Base-by-base conservation (phyloP, 225 moss, liverwort and hornwort genomes). In the Anthoceros angustus region DNA sequence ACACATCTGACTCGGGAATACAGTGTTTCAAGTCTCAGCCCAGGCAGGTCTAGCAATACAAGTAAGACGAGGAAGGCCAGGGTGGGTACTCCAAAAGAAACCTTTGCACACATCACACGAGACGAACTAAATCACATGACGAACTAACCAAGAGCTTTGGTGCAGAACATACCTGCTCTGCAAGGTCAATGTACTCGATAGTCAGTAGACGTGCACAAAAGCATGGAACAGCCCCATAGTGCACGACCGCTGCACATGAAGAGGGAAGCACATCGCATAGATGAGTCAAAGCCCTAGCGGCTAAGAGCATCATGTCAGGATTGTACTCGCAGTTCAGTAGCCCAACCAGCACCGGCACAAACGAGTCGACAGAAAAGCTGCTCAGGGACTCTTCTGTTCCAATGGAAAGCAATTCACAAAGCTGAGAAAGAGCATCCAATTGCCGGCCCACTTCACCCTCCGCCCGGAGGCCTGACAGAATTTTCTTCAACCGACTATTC, bases 311-410 rank as follows among this genome's bases (percentile, higher is more conserved):
- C 73, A 98, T 98, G 42, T 98, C 92, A 67, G 95, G 91, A 69
- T 87, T 91, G 72, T 81, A 88, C 81, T 98, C 95, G 74, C 81
- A 83, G 86, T 98, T 98, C 75, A 98, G 85, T 74, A 98, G 86
- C 71, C 92, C 92, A 72, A 98, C 95, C 72, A 98, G 82, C 64
- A 89, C 84, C 41, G 95, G 95, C 74, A 98, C 95, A 70, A 98
- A 98, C 9, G 95, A 92, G 86, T 98, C 95, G 70, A 98, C 92
- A 65, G 95, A 92, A 69, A 98, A 98, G 87, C 86, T 98, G 83
- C 92, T 84, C 65, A 98, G 88, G 20, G 95, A 98, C 74, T 98
- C 95, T 77, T 98, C 95, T 40, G 95, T 98, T 74, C 95, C 95
- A 81, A 98, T 92, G 50, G 95, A 98, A 61, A 98, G 65, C 61